These are phyloP conservation scores for Monascus ruber DNA, from an alignment of 2,329 filamentous ascomycete genomes.

Conservation along the genomic window DNA sequence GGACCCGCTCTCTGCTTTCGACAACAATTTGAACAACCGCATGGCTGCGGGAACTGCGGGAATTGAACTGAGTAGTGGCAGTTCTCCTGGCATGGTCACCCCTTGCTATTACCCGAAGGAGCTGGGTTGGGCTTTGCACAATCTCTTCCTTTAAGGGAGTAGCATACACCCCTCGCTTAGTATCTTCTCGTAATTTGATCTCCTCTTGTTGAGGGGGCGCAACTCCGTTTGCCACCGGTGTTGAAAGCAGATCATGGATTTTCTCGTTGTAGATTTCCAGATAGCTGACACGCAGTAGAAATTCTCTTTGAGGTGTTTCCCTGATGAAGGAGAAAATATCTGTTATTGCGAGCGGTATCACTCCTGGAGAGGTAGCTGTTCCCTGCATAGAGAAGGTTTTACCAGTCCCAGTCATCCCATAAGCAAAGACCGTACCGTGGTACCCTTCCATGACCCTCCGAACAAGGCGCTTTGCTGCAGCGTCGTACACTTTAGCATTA, in stretches of 20 bases:
- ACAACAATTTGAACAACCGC: conserved; percentile 98
- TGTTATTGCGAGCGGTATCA: conserved; percentile 93
- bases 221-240: conserved; percentile 48
- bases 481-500: conserved; percentile 89
- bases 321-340: conserved; percentile 99
- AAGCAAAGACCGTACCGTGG: conserved; percentile 95
- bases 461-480: conserved; percentile 84
- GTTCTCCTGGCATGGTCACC: conserved; percentile 85
- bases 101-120: conserved; percentile 85
- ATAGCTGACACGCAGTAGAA: conserved; percentile 90
- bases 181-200: conserved; percentile 93
- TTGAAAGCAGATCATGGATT: conserved; percentile 84
- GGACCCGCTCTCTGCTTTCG: conserved; percentile 79
- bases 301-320: conserved; percentile 89
- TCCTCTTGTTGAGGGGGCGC: conserved; percentile 63
- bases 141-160: conserved; percentile 96
- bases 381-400: conserved; percentile 99
- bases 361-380: conserved; percentile 85
- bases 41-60: conserved; percentile 91
- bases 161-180: conserved; percentile 91
- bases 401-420: conserved; percentile 97
- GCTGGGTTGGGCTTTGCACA: conserved; percentile 91
- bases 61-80: conserved; percentile 93
- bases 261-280: conserved; percentile 98
- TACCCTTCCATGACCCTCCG: conserved; percentile 98